Base-by-base conservation (phyloP, 164 flowering plant species). In the Protea cynaroides region DNA sequence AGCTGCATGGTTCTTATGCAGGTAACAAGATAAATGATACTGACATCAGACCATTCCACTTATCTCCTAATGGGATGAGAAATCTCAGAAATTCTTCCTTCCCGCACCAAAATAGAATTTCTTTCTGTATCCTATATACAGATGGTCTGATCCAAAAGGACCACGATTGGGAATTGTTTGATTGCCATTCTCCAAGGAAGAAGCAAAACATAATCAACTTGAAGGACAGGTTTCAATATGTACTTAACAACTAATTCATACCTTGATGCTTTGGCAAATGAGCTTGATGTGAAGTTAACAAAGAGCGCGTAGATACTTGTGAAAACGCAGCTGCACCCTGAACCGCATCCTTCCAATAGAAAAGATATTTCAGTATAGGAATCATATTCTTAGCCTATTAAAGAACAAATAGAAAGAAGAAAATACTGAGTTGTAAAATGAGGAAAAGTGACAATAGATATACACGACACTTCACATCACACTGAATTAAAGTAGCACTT, bases 221-320 rank as follows among this genome's bases (percentile, higher is more conserved):
- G 34, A 29, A 29, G 1, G 1, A 29, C 4, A 4, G 34, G 11
- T 14, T 63, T 29, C 14, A 18, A 13, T 23, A 23, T n/a, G 17
- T 13, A 19, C 24, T 40, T 11, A 14, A 23, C 12, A 4, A 12
- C 53, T 1, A 54, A 37, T 52, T 24, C 23, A 7, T 82, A 89
- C 96, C 96, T 80, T 89, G 90, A 57, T 84, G 84, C 77, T 89
- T 87, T 9, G 83, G 82, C 68, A 73, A 74, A 72, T 75, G 86
- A 58, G 72, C 69, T 52, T 73, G 90, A 58, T 76, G 75, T 46
- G 78, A 71, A 56, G 74, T 62, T 37, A 81, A 58, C 1, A 74
- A 40, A 62, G 89, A 84, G 21, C 79, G 76, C n/a, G 75, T 65
- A 58, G 83, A 49, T 64, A 66, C 75, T 37, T 72, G 84, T 40